A percentile compares a stretch with the other conserved stretches of the same genome.
These are phyloP conservation scores for Rhodomyrtus psidioides DNA, from an alignment of 441 rosid species.

Conservation along the genomic window DNA sequence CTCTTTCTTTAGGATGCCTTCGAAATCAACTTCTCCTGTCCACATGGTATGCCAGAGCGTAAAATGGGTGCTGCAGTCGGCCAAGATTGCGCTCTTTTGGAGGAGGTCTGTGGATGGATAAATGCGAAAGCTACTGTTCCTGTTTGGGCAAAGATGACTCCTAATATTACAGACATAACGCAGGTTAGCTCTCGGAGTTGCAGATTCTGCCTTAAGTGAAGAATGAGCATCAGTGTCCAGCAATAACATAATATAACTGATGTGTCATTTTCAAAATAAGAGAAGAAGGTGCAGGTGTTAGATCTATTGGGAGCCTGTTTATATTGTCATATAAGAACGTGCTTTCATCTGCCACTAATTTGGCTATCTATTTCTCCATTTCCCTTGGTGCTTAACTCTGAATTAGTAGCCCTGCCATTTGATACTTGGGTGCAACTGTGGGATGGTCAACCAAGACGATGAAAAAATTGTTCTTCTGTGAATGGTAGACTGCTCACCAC, in stretches of 20 bases:
- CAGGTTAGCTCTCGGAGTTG: constrained; percentile 30
- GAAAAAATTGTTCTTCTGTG: background rate
- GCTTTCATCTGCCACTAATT: background rate
- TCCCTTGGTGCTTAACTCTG: background rate
- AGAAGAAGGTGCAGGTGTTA: background rate
- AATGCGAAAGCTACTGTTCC: constrained; percentile 94
- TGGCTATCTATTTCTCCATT: background rate
- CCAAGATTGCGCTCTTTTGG: constrained; percentile 74
- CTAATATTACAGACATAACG: constrained; percentile 90
- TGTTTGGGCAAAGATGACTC: constrained; percentile 99
- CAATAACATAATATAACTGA: background rate
- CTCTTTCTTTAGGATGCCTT: constrained; percentile 63
- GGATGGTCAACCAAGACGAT: background rate
- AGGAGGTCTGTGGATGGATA: constrained; percentile 92
- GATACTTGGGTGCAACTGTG: background rate
- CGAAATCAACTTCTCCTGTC: constrained; percentile 93
- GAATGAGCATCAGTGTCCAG: background rate
- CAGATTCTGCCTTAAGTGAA: background rate
- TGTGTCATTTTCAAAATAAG: background rate
- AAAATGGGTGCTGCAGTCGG: constrained; percentile 98
- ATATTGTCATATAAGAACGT: background rate
- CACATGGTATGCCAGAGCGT: constrained; percentile 98
- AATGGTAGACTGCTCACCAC: background rate
- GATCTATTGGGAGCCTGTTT: background rate
- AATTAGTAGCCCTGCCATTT: background rate